phyloP scores from a whole-genome alignment of 257 asterid genomes.

The Solanum infundibuliforme region DNA sequence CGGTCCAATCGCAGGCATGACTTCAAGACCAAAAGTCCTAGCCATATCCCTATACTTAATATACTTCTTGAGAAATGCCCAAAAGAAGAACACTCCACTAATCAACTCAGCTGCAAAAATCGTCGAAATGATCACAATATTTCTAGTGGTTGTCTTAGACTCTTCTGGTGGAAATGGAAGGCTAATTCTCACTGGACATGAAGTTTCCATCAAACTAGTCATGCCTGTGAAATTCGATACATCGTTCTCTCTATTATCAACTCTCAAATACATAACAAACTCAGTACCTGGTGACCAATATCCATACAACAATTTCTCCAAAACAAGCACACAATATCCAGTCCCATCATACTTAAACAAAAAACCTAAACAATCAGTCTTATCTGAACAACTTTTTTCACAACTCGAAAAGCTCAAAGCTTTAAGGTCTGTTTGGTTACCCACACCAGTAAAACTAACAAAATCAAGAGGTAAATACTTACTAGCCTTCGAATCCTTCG shows the following conservation, averaged over 20 bases:
- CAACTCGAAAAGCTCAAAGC: constrained; percentile 31
- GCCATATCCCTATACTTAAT: constrained; percentile 88
- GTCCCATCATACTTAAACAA: constrained; percentile 63
- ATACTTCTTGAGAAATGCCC: constrained; percentile 72
- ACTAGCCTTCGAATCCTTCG: constrained; percentile 6
- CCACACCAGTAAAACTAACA: constrained; percentile 52
- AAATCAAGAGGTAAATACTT: constrained; percentile 55
- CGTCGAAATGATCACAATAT: constrained; percentile 42
- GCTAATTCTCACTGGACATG: constrained; percentile 55
- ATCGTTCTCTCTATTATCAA: constrained; percentile 41
- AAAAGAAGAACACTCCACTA: constrained; percentile 60
- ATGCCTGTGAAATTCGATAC: constrained; percentile 42
- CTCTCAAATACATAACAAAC: constrained; percentile 49
- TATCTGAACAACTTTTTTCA: constrained; percentile 20
- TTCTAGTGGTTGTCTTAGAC: constrained; percentile 46
- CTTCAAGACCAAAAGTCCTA: constrained; percentile 71
- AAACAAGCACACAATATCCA: constrained; percentile 44
- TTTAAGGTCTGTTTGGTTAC: constrained; percentile 30
- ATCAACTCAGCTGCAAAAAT: constrained; percentile 70
- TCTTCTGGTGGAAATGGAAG: constrained; percentile 62
- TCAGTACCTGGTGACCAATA: constrained; percentile 62
- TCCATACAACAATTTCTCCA: constrained; percentile 45
- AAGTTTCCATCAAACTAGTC: constrained; percentile 48
- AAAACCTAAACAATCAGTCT: constrained; percentile 43
- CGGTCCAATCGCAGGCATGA: constrained; percentile 71